Evolutionary conservation across 2,329 filamentous ascomycete genomes (phyloP), one percentile per base, ranked within the genome.

Genomic region (Talaromyces islandicus): DNA sequence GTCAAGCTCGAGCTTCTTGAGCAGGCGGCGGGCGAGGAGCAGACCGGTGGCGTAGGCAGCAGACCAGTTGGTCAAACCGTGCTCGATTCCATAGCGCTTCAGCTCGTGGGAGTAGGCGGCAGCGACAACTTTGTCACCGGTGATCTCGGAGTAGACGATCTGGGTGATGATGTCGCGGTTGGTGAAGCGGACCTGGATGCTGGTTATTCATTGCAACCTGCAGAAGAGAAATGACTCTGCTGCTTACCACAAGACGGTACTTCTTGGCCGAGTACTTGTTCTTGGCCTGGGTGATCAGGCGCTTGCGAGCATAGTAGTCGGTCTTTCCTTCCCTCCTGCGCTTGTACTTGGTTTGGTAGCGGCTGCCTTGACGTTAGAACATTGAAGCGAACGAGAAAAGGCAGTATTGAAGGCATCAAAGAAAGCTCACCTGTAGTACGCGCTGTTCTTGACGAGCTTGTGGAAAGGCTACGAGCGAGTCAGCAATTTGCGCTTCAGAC

Each of bases 401-500:
- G 6, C 43, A 38, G 54, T 58, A 50, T n/a, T n/a, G n/a, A n/a
- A n/a, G n/a, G n/a, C n/a, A n/a, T n/a, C n/a, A n/a, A n/a, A 60
- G 58, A 54, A 61, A 56, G 64, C 88, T 88, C 75, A 96, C 91
- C 91, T 96, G 87, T 90, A 97, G 91, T 97, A 99, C 78, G 94
- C 90, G 82, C 89, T 92, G 86, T 89, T 96, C 90, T 97, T 97
- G 79, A 94, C 86, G 79, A 88, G 81, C 88, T 97, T 97, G 86
- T 90, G 87, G 89, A 92, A 93, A 81, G 85, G 77, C 92, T 96
- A 70, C 69, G 69, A 65, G 43, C 88, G 90, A 96, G 91, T 97
- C 92, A 97, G 93, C 93, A 97, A 96, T 96, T 96, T 87, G 87
- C 92, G 92, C 92, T 97, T 97, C 92, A 97, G 92, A 81, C 70